Percentiles rank a stretch among this genome's conserved stretches.
phyloP scores from a whole-genome alignment of 768 basidiomycete genomes.

The Boletus eberwhitei region DNA sequence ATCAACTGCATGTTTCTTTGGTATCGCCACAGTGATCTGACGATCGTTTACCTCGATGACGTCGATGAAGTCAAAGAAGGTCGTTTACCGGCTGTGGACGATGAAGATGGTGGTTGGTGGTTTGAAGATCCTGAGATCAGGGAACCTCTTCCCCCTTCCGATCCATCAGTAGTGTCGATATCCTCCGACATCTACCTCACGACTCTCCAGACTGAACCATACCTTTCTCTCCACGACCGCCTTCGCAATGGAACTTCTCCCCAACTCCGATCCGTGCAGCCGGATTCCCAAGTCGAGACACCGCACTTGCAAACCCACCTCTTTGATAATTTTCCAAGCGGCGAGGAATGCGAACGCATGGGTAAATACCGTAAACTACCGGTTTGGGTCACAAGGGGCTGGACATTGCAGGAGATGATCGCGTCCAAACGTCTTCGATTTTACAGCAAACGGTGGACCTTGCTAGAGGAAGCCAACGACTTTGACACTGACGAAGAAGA shows the following conservation, averaged over 20 bases:
- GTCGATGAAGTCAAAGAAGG: conserved; percentile 22
- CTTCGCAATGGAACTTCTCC: background rate
- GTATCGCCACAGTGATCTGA: conserved; percentile 26
- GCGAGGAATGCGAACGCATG: background rate
- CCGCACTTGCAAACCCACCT: conserved; percentile 11
- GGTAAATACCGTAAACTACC: conserved; percentile 11
- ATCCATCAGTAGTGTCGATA: background rate
- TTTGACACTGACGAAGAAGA: conserved; percentile 10
- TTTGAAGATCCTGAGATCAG: conserved; percentile 18
- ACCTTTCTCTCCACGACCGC: conserved; percentile 11
- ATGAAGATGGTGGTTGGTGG: conserved; percentile 1
- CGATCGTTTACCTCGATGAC: conserved; percentile 29
- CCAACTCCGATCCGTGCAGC: conserved; percentile 7
- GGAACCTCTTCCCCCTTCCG: conserved; percentile 7
- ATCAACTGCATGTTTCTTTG: conserved; percentile 31
- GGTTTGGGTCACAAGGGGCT: conserved; percentile 22
- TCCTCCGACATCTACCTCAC: background rate
- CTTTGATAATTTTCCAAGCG: background rate
- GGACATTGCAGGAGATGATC: conserved; percentile 29
- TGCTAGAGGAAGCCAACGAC: conserved; percentile 24
- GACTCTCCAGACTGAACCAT: background rate
- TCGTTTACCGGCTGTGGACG: conserved; percentile 4
- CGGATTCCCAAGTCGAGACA: conserved; percentile 25
- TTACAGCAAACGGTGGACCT: conserved; percentile 24
- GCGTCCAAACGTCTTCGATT: conserved; percentile 28